Evolutionary conservation across 495 filamentous ascomycete species (phyloP).

Genomic region (Aspergillus avenaceus): DNA sequence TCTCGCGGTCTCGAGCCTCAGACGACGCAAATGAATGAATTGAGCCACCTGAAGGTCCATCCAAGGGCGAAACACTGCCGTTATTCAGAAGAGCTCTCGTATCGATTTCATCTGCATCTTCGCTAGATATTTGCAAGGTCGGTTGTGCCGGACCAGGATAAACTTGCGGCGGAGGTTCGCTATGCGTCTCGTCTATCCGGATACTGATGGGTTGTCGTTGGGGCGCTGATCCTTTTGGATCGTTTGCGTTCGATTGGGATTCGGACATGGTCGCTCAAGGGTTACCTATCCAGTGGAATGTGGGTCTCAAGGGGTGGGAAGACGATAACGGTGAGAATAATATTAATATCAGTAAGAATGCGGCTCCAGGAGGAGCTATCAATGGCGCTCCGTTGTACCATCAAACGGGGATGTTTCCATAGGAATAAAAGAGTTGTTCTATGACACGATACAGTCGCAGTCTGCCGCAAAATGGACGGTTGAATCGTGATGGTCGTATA

Average conservation of each 20-base stretch:
- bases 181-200: slow-evolving; percentile 68
- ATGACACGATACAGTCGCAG: background rate
- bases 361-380: slow-evolving; percentile 15
- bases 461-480: background rate
- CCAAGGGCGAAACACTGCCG: slow-evolving; percentile 50
- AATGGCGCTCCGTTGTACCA: slow-evolving; percentile 5
- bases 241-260: slow-evolving; percentile 22
- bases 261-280: slow-evolving; percentile 32
- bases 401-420: slow-evolving; percentile 6
- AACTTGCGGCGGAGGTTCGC: slow-evolving; percentile 21
- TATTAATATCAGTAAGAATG: slow-evolving; percentile 20
- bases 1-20: slow-evolving; percentile 69
- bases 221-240: slow-evolving; percentile 27
- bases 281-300: slow-evolving; percentile 2
- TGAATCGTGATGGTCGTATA: too few relatives aligned
- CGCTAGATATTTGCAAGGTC: slow-evolving; percentile 40
- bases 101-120: slow-evolving; percentile 38
- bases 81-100: slow-evolving; percentile 38
- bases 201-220: slow-evolving; percentile 43
- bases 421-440: background rate
- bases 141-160: slow-evolving; percentile 37
- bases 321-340: slow-evolving; percentile 8
- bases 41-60: slow-evolving; percentile 50
- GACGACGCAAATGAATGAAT: slow-evolving; percentile 62
- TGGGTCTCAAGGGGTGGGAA: slow-evolving; percentile 14